Evolutionary conservation across 2,329 filamentous ascomycete genomes (phyloP).

Genomic region (Pseudogymnoascus sp.): DNA sequence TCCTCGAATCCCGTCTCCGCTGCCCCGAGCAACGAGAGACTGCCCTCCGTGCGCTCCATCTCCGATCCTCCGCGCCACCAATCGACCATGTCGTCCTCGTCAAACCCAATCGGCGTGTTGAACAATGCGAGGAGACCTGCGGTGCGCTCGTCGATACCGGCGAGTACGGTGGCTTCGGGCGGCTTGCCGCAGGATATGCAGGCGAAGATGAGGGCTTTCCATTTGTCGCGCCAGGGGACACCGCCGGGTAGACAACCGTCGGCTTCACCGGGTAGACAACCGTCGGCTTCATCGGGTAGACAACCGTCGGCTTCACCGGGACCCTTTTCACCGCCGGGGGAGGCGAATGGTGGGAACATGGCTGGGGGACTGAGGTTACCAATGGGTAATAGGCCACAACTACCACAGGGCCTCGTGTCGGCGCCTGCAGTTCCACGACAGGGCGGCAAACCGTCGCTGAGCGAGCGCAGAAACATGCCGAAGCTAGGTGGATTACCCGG

Average conservation of each 20-base stretch:
- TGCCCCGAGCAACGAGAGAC: conserved; percentile 36
- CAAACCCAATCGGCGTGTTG: conserved; percentile 72
- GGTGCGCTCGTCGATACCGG: conserved; percentile 27
- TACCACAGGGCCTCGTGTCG: conserved; percentile 37
- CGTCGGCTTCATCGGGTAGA: conserved; percentile 17
- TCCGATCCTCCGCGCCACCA: conserved; percentile 46
- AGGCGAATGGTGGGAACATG: conserved; percentile 34
- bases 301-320: too few relatives aligned
- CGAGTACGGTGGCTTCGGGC: conserved; percentile 35
- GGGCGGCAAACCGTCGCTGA: conserved; percentile 47
- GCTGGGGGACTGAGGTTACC: conserved; percentile 37
- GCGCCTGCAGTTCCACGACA: conserved; percentile 40
- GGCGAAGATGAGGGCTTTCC: conserved; percentile 63
- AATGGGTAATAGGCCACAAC: conserved; percentile 37
- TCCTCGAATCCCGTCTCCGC: neutral
- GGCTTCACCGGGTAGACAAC: conserved; percentile 21
- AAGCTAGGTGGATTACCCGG: conserved; percentile 38
- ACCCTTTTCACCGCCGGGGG: conserved; percentile 1
- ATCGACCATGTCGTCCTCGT: conserved; percentile 64
- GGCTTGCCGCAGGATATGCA: conserved; percentile 56
- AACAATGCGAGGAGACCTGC: conserved; percentile 53
- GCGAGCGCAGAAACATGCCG: conserved; percentile 59
- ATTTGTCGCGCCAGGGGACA: conserved; percentile 54
- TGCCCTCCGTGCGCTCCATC: conserved; percentile 51
- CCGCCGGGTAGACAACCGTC: conserved; percentile 31